Percentiles rank a stretch among this genome's conserved stretches.
phyloP scores from a whole-genome alignment of 805 yeast species.

The Lachancea waltii region DNA sequence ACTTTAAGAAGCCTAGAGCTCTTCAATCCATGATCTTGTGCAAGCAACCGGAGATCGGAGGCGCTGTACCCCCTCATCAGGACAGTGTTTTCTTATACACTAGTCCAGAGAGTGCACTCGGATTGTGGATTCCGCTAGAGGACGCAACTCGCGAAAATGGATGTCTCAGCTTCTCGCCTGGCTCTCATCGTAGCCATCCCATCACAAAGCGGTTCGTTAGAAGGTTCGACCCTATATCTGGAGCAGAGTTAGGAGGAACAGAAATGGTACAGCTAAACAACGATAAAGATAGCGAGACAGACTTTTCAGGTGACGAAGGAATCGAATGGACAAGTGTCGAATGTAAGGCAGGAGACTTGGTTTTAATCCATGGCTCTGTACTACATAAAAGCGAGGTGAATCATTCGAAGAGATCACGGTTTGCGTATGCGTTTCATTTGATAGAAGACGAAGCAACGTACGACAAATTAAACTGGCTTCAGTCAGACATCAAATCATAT shows the following conservation, averaged over 20 bases:
- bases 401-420: conserved; percentile 48
- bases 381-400: conserved; percentile 67
- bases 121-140: conserved; percentile 78
- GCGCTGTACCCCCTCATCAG: conserved; percentile 71
- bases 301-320: conserved; percentile 23
- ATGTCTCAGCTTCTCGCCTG: conserved; percentile 62
- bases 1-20: conserved; percentile 59
- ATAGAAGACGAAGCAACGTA: conserved; percentile 61
- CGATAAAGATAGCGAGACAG: conserved; percentile 22
- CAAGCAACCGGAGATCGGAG: conserved; percentile 69
- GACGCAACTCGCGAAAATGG: conserved; percentile 65
- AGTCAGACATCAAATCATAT: conserved; percentile 21
- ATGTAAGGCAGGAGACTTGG: conserved; percentile 67
- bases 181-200: conserved; percentile 55
- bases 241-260: conserved; percentile 40
- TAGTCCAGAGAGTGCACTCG: conserved; percentile 62
- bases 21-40: conserved; percentile 75
- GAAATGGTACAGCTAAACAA: conserved; percentile 38
- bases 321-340: conserved; percentile 37
- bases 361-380: conserved; percentile 64
- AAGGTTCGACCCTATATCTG: conserved; percentile 35
- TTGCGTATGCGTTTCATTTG: conserved; percentile 74
- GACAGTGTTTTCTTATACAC: conserved; percentile 72
- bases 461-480: conserved; percentile 69
- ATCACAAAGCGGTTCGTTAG: conserved; percentile 55